These are phyloP conservation scores for Xylogone sp. DNA, from an alignment of 2,329 filamentous ascomycete genomes.

Conservation along the genomic window DNA sequence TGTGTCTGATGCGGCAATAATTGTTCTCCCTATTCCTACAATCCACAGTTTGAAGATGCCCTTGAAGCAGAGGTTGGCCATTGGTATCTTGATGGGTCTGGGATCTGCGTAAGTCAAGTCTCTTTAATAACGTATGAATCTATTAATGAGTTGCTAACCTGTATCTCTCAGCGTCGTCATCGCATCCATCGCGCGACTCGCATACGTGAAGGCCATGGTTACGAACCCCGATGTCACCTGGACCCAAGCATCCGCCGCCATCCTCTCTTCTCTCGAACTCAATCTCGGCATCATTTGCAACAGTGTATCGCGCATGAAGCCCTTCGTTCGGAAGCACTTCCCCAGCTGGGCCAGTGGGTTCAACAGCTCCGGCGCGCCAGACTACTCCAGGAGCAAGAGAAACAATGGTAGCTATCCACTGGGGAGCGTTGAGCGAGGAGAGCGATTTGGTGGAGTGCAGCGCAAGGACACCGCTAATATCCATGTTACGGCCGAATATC, in stretches of 20 bases:
- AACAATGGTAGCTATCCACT: not conserved
- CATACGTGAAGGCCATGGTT: conserved; percentile 3
- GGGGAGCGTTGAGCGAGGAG: not conserved
- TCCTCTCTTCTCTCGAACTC: conserved; percentile 3
- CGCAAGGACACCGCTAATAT: not conserved
- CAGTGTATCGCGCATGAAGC: conserved; percentile 1
- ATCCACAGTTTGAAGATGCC: conserved; percentile 40
- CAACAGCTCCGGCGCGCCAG: not conserved
- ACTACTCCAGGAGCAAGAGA: not conserved
- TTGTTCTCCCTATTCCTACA: conserved; percentile 36
- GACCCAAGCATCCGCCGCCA: conserved; percentile 1
- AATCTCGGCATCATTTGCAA: conserved; percentile 4
- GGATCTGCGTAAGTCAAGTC: not conserved
- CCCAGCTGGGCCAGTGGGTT: not conserved
- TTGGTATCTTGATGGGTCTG: conserved; percentile 31
- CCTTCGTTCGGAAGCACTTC: conserved; percentile 3
- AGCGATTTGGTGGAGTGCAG: not conserved
- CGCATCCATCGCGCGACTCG: conserved; percentile 1
- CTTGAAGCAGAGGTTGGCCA: conserved; percentile 36
- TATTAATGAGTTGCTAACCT: not conserved
- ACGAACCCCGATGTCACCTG: conserved; percentile 5
- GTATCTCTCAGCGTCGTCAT: not conserved
- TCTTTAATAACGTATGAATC: not conserved
- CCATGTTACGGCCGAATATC: not conserved
- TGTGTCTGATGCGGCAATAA: conserved; percentile 20